Percentiles rank a stretch among this genome's conserved stretches.
Conservation (phyloP, 164 flowering plant species). For the Vitis labrusca region DNA sequence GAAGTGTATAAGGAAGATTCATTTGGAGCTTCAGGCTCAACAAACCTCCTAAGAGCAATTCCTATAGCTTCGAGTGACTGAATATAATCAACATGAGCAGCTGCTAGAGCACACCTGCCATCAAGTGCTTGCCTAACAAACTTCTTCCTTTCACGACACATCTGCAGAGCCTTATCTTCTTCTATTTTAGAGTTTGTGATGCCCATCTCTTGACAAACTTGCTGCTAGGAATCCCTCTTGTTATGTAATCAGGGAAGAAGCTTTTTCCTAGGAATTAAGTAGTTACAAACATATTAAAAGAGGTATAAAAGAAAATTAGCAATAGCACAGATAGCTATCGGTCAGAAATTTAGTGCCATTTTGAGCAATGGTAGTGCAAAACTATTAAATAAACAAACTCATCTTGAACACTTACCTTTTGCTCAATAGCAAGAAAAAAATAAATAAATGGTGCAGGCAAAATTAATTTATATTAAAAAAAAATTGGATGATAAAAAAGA, state of each 20-base stretch:
- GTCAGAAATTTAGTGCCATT: neutral
- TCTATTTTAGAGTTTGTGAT: slow-evolving; percentile 68
- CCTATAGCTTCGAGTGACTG: slow-evolving; percentile 66
- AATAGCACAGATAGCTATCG: neutral
- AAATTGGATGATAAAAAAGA: neutral
- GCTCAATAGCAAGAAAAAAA: neutral
- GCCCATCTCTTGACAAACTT: slow-evolving; percentile 51
- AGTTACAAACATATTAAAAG: neutral
- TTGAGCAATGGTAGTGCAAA: too few relatives aligned
- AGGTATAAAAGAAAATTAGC: neutral
- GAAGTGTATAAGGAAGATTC: slow-evolving; percentile 71
- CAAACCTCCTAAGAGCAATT: slow-evolving; percentile 66
- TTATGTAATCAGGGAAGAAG: neutral
- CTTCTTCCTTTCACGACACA: slow-evolving; percentile 89
- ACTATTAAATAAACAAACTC: too few relatives aligned
- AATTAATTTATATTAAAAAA: neutral
- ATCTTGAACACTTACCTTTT: neutral
- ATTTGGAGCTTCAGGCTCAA: slow-evolving; percentile 59
- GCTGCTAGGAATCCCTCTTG: neutral
- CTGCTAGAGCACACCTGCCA: slow-evolving; percentile 83
- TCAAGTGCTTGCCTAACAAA: slow-evolving; percentile 82
- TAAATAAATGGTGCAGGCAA: neutral
- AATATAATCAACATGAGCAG: slow-evolving; percentile 75
- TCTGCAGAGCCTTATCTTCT: slow-evolving; percentile 81
- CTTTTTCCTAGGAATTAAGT: slow-evolving; percentile 15